Conservation (phyloP, 2,329 filamentous ascomycete species). For the Hymenoscyphus occultus region DNA sequence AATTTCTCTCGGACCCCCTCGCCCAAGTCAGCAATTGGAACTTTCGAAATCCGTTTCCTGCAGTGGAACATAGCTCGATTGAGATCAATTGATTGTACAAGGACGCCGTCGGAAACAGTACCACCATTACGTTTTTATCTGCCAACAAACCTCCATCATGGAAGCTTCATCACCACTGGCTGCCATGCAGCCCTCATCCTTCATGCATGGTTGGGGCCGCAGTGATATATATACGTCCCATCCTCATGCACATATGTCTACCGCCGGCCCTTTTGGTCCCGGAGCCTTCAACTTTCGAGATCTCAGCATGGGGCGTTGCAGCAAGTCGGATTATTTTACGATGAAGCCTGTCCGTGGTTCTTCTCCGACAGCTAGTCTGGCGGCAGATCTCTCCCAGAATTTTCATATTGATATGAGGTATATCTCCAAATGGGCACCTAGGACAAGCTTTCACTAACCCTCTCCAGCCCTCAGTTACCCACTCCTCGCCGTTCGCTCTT, state of each 20-base stretch:
- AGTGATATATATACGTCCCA: conserved; percentile 53
- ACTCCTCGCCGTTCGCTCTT: conserved; percentile 85
- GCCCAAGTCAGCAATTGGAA: conserved; percentile 19
- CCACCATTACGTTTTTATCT: conserved; percentile 4
- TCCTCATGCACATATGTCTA: conserved; percentile 47
- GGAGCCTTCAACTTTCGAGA: conserved; percentile 75
- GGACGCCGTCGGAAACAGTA: conserved; percentile 7
- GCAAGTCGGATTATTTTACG: conserved; percentile 74
- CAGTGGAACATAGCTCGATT: conserved; percentile 18
- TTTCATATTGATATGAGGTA: conserved; percentile 96
- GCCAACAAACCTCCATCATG: conserved; percentile 52
- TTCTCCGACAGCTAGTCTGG: conserved; percentile 86
- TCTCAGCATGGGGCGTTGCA: conserved; percentile 67
- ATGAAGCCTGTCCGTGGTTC: conserved; percentile 75
- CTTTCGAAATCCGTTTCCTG: conserved; percentile 19
- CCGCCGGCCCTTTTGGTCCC: conserved; percentile 53
- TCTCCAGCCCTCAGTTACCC: conserved; percentile 69
- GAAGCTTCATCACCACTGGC: conserved; percentile 92
- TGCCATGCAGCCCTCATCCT: conserved; percentile 78
- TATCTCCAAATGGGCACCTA: conserved; percentile 27
- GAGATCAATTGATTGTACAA: conserved; percentile 21
- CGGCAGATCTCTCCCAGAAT: conserved; percentile 93
- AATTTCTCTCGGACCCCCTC: conserved; percentile 12
- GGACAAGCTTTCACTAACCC: conserved; percentile 16
- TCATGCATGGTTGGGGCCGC: conserved; percentile 58